These are phyloP conservation scores for Bruguiera parviflora DNA, from an alignment of 345 rosid species.

Conservation along the genomic window DNA sequence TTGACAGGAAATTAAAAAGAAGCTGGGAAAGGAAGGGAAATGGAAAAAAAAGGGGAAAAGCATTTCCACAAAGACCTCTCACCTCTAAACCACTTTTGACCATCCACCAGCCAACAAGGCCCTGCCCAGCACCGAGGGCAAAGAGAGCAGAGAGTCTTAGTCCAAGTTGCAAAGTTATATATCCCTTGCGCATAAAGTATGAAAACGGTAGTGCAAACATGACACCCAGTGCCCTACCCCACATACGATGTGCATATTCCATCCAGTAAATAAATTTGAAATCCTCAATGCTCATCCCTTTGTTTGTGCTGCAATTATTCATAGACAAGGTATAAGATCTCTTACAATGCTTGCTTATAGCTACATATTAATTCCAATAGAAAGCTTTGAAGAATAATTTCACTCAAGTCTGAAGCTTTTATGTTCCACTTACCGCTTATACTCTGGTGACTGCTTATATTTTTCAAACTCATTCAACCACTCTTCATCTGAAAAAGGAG, in stretches of 20 bases:
- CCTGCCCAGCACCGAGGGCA: conserved; percentile 97
- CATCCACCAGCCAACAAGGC: conserved; percentile 99
- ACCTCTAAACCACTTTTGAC: conserved; percentile 99
- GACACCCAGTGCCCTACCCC: conserved; percentile 97
- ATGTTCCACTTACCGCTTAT: conserved; percentile 50
- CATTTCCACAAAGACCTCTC: conserved; percentile 10
- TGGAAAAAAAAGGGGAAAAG: background rate
- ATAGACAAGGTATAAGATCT: conserved; percentile 5
- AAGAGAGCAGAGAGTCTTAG: conserved; percentile 69
- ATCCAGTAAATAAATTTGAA: conserved; percentile 97
- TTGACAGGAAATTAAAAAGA: background rate
- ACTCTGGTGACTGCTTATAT: conserved; percentile 84
- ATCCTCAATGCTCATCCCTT: conserved; percentile 89
- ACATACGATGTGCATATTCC: conserved; percentile 97
- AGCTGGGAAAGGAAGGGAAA: background rate
- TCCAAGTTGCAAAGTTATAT: conserved; percentile 77
- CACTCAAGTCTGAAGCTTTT: background rate
- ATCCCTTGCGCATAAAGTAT: conserved; percentile 80
- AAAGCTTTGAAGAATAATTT: background rate
- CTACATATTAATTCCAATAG: no score
- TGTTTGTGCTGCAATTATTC: conserved; percentile 56
- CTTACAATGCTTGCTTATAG: background rate
- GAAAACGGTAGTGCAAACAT: conserved; percentile 98
- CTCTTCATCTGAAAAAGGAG: conserved; percentile 78
- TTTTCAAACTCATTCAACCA: conserved; percentile 83